phyloP scores from a whole-genome alignment of 1,284 basidiomycete species.

The Cryptococcus sp. region DNA sequence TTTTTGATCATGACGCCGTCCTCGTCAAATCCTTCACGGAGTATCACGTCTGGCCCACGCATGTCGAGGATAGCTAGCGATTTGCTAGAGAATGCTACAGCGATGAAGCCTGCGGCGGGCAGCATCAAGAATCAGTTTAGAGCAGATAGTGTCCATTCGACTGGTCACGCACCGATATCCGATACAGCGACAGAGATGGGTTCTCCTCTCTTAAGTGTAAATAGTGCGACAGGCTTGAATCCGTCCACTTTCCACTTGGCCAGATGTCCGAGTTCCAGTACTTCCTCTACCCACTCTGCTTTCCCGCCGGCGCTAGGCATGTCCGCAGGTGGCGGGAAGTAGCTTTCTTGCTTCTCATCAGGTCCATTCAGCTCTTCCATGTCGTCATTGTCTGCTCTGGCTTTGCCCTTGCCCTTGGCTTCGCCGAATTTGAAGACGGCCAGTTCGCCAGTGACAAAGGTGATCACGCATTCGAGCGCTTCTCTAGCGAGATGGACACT shows the following conservation, averaged over 20 bases:
- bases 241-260: slow-evolving; percentile 56
- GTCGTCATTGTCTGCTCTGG: slow-evolving; percentile 26
- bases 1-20: slow-evolving; percentile 48
- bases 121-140: neutral
- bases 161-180: slow-evolving; percentile 62
- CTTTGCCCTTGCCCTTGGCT: slow-evolving; percentile 25
- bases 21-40: slow-evolving; percentile 54
- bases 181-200: slow-evolving; percentile 64
- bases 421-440: slow-evolving; percentile 62
- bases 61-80: slow-evolving; percentile 68
- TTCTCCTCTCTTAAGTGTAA: slow-evolving; percentile 59
- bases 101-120: slow-evolving; percentile 65
- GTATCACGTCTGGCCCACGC: slow-evolving; percentile 67
- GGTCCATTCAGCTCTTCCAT: slow-evolving; percentile 34
- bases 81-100: slow-evolving; percentile 65
- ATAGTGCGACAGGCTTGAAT: slow-evolving; percentile 65
- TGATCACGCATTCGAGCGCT: slow-evolving; percentile 67
- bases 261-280: slow-evolving; percentile 45
- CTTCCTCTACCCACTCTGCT: slow-evolving; percentile 43
- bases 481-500: slow-evolving; percentile 64
- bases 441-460: slow-evolving; percentile 66
- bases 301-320: neutral
- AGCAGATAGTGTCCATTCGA: neutral
- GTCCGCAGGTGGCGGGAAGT: slow-evolving; percentile 30
- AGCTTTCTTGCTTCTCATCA: slow-evolving; percentile 25